Evolutionary conservation across 257 asterid species (phyloP), one percentile per base, ranked within the genome.

Genomic region (Nicotiana otophora): DNA sequence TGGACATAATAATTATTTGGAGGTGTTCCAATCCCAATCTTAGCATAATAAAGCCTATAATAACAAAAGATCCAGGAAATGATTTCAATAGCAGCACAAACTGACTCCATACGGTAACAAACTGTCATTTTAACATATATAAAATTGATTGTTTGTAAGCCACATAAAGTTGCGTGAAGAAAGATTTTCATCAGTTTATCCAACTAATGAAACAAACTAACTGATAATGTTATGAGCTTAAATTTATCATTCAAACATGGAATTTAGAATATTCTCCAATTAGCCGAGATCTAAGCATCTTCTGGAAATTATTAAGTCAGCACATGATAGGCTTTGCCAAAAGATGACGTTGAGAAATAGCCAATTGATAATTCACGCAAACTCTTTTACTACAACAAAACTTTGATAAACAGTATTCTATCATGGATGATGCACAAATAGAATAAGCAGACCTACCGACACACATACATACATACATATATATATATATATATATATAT

Each of bases 21-120:
- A 62, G 99, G 99, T 14, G 97, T 94, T 85, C 99, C 99, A 81
- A 96, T 94, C 82, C 97, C 98, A 72, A 96, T 92, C 90, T 88
- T 90, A 82, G 99, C 95, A 82, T 90, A 96, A 90, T 96, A 96
- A 80, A 96, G 98, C 92, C 99, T 96, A 90, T 87, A 89, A 84
- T 42, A 75, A 51, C 80, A 51, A 51, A 74, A 74, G 80, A 75
- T 75, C 42, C 2, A 51, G 46, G 20, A 17, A 51, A 75, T 51
- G 42, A 75, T 75, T 48, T 75, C 80, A 51, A 26, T 51, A 75
- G 80, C 9, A 75, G 26, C 42, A 33, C 63, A 75, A 51, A 51
- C 26, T 26, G 46, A 75, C 80, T 15, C 14, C 63, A 26, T 19
- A 74, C 5, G 1, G 75, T 33, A 66, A 16, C 51, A 7, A 33